phyloP scores from a whole-genome alignment of 2,329 filamentous ascomycete genomes.

The Colletotrichum melonis region DNA sequence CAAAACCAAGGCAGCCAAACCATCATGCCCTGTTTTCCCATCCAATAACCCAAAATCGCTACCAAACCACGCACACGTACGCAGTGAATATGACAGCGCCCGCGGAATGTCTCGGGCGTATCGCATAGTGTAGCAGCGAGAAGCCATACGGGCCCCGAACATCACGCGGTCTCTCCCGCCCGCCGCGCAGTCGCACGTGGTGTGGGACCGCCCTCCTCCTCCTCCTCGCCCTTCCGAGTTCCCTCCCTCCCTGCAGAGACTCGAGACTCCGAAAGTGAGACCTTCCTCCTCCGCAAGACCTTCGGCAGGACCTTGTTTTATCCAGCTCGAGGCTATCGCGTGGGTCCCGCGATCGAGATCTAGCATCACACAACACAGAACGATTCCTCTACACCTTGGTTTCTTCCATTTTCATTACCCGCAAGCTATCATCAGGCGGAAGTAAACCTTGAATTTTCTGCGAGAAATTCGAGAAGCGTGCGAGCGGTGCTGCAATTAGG shows the following conservation, averaged over 20 bases:
- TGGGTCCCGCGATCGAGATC: slow-evolving; percentile 29
- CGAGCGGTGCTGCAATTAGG: no score
- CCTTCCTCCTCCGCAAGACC: no score
- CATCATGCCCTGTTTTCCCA: not conserved
- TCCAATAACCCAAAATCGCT: not conserved
- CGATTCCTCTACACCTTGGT: no score
- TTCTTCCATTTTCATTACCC: no score
- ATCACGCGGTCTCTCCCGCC: slow-evolving; percentile 11
- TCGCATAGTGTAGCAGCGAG: not conserved
- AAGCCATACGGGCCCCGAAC: not conserved
- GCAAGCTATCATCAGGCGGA: no score
- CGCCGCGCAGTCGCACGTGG: slow-evolving; percentile 2
- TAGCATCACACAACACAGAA: not conserved
- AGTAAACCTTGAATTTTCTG: no score
- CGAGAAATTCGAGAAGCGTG: not conserved
- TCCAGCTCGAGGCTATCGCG: slow-evolving; percentile 8
- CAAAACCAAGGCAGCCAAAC: not conserved
- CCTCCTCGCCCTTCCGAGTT: not conserved
- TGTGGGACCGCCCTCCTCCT: not conserved
- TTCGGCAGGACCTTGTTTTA: not conserved
- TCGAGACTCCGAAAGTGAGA: no score
- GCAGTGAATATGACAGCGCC: not conserved
- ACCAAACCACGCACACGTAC: not conserved
- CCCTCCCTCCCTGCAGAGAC: no score
- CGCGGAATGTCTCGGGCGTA: slow-evolving; percentile 1